These are phyloP conservation scores for Oemleria cerasiformis DNA, from an alignment of 306 rosid species.

Conservation along the genomic window DNA sequence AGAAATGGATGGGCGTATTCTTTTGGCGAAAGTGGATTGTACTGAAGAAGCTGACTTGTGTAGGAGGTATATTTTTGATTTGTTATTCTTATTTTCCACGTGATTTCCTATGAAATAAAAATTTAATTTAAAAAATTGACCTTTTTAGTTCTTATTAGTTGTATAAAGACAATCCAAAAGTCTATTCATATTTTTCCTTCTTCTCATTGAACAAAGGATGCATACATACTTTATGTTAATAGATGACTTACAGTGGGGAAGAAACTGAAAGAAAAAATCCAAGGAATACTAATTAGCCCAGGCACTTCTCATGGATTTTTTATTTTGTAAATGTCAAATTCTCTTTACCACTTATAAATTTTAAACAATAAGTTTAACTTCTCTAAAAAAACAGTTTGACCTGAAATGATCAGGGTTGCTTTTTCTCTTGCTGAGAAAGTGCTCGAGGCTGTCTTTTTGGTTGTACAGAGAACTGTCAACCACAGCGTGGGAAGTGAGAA, in stretches of 20 bases:
- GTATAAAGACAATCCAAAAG: background rate
- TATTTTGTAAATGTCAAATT: background rate
- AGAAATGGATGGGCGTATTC: slow-evolving; percentile 84
- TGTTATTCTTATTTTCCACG: slow-evolving; percentile 14
- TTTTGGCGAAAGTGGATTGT: slow-evolving; percentile 86
- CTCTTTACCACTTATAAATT: background rate
- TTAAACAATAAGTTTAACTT: background rate
- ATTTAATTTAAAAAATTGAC: background rate
- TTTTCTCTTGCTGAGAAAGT: background rate
- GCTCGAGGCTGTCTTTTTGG: background rate
- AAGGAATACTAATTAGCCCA: background rate
- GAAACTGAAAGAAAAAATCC: background rate
- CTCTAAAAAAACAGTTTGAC: background rate
- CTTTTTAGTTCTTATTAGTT: background rate
- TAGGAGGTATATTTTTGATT: slow-evolving; percentile 53
- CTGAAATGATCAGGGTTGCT: background rate
- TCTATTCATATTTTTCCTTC: background rate
- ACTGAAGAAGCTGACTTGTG: slow-evolving; percentile 75
- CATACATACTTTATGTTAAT: background rate
- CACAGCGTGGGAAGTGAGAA: background rate
- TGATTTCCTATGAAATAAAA: background rate
- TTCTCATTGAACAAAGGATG: background rate
- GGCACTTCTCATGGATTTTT: background rate
- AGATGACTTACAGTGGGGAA: background rate
- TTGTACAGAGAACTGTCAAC: background rate